Conservation (phyloP, 2,329 filamentous ascomycete genomes). For the Arthrocladium fulminans region DNA sequence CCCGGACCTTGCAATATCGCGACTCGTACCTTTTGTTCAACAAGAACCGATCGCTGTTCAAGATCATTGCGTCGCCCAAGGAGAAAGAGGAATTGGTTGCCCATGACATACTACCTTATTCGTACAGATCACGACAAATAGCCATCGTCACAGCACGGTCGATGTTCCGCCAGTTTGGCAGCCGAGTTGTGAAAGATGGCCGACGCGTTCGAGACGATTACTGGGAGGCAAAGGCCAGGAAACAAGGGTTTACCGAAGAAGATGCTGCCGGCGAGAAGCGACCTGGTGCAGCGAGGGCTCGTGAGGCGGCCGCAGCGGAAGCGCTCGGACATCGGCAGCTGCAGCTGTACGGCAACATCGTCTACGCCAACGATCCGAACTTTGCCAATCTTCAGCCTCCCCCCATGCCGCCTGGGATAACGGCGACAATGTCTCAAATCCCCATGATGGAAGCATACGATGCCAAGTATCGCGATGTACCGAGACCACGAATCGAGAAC, state of each 20-base stretch:
- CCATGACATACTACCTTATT: conserved; percentile 93
- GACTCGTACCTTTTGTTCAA: conserved; percentile 99
- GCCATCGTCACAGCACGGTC: conserved; percentile 94
- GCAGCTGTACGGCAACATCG: conserved; percentile 64
- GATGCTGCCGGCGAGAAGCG: conserved; percentile 93
- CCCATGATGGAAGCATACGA: conserved; percentile 79
- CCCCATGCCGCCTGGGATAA: conserved; percentile 63
- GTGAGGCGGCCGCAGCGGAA: conserved; percentile 67
- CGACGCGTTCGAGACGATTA: conserved; percentile 93
- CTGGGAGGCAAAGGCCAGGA: conserved; percentile 94
- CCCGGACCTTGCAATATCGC: conserved; percentile 82
- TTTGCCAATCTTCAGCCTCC: conserved; percentile 61
- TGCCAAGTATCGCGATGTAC: conserved; percentile 76
- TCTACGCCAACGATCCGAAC: conserved; percentile 65
- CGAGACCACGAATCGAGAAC: conserved; percentile 81
- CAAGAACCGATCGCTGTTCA: conserved; percentile 92
- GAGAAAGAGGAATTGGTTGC: conserved; percentile 95
- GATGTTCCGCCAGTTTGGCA: conserved; percentile 98
- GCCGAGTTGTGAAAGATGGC: conserved; percentile 81
- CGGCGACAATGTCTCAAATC: conserved; percentile 61
- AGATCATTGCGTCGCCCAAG: conserved; percentile 91
- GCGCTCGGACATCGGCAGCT: conserved; percentile 47
- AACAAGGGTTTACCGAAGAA: conserved; percentile 96
- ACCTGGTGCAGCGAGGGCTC: conserved; percentile 79
- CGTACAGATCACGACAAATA: conserved; percentile 95